Evolutionary conservation across 2,329 filamentous ascomycete species (phyloP).

Genomic region (Ciborinia camelliae): DNA sequence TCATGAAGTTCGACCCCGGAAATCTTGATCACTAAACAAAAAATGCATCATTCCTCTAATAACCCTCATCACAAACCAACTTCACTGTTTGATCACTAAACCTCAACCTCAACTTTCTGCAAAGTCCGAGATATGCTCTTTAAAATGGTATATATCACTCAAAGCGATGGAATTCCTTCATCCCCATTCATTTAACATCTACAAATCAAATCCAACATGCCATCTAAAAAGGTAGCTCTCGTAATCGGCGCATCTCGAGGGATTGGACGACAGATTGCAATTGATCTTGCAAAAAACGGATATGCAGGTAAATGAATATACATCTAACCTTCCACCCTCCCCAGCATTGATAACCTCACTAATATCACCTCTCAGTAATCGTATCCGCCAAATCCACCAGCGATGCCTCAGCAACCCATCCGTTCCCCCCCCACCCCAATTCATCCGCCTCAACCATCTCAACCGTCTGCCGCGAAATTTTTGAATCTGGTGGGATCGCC

Average conservation of each 20-base stretch:
- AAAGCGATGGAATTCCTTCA: neutral
- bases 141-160: neutral
- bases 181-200: neutral
- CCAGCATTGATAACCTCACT: neutral
- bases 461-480: conserved; percentile 74
- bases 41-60: neutral
- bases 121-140: neutral
- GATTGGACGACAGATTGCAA: conserved; percentile 72
- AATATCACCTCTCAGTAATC: conserved; percentile 42
- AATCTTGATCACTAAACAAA: conserved; percentile 17
- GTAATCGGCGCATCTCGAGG: conserved; percentile 75
- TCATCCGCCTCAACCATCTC: conserved; percentile 72
- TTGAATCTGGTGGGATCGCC: conserved; percentile 58
- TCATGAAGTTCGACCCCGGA: neutral
- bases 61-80: neutral
- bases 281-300: conserved; percentile 68
- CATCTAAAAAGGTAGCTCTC: conserved; percentile 53
- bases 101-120: neutral
- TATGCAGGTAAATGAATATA: conserved; percentile 60
- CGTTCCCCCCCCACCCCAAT: conserved; percentile 77
- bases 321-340: neutral
- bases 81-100: conserved; percentile 15
- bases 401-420: conserved; percentile 51
- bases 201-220: conserved; percentile 18
- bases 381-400: conserved; percentile 74